A percentile compares a stretch with the other conserved stretches of the same genome.
These are phyloP conservation scores for Pseudogymnoascus sp. DNA, from an alignment of 2,329 filamentous ascomycete species.

Conservation along the genomic window DNA sequence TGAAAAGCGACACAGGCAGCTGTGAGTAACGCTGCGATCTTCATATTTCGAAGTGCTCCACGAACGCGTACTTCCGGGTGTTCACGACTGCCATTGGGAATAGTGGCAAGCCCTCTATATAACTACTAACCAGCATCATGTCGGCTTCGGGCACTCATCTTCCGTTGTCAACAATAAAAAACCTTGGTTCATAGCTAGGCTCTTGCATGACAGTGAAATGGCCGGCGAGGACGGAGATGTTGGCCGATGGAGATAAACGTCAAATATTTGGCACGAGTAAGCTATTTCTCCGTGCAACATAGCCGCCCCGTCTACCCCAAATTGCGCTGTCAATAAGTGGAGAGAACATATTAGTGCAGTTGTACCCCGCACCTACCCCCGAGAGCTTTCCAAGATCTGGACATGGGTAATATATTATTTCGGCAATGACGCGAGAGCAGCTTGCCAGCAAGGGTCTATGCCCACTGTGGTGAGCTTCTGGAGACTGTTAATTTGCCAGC, in stretches of 20 bases:
- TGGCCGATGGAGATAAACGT: background rate
- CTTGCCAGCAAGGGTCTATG: background rate
- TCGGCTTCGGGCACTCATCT: background rate
- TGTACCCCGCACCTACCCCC: constrained; percentile 6
- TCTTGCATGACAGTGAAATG: background rate
- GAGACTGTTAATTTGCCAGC: background rate
- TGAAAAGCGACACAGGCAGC: constrained; percentile 4
- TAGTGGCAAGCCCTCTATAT: background rate
- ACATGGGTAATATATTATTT: constrained; percentile 6
- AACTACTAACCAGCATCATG: background rate
- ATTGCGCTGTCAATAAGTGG: background rate
- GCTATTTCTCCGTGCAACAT: constrained; percentile 5
- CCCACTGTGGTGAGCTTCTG: background rate
- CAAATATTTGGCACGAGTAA: constrained; percentile 6
- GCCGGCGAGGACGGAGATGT: background rate
- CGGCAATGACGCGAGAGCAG: background rate
- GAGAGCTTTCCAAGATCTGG: background rate
- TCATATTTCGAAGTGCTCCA: constrained; percentile 2
- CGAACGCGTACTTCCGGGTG: background rate
- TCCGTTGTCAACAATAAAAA: constrained; percentile 7
- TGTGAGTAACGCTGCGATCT: constrained; percentile 1
- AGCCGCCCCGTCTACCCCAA: background rate
- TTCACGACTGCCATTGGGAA: background rate
- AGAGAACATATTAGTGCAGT: background rate
- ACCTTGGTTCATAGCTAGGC: background rate